Evolutionary conservation across 148 eudicot species (phyloP).

Genomic region (Amaranthus hypochondriacus): DNA sequence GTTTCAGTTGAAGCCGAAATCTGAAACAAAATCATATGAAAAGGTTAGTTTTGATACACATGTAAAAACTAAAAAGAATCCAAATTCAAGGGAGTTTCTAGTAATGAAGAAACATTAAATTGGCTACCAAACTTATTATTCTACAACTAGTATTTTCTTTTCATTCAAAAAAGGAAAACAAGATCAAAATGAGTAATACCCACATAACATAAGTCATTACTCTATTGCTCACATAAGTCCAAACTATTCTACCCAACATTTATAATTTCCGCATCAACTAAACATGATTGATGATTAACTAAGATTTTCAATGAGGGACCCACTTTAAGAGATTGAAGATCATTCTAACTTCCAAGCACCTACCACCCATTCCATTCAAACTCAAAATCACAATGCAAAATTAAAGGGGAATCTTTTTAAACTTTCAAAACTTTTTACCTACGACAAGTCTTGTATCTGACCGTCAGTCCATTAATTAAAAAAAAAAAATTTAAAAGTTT

Average conservation of each 20-base stretch:
- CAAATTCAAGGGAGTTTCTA: background rate
- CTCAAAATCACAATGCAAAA: too few species aligned
- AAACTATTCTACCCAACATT: constrained; percentile 5
- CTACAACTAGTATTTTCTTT: background rate
- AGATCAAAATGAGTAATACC: background rate
- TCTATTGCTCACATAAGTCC: constrained; percentile 1
- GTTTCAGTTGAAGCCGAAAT: constrained; percentile 30
- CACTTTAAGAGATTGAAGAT: background rate
- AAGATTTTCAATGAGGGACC: background rate
- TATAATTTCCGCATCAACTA: background rate
- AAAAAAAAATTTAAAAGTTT: too few species aligned
- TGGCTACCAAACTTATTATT: background rate
- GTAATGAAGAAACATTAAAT: background rate
- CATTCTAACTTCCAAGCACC: background rate
- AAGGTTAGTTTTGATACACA: background rate
- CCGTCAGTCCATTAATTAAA: too few species aligned
- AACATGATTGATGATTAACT: background rate
- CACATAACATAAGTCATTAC: constrained; percentile 6
- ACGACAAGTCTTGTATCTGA: too few species aligned
- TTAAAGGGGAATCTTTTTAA: too few species aligned
- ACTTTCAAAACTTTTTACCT: too few species aligned
- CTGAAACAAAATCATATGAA: constrained; percentile 29
- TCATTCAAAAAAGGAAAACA: background rate
- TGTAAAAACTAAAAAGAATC: background rate
- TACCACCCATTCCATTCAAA: background rate